Evolutionary conservation across 78 protist genomes (phyloP), one percentile per base, ranked within the genome.

Genomic region (Salpingoeca rosetta): DNA sequence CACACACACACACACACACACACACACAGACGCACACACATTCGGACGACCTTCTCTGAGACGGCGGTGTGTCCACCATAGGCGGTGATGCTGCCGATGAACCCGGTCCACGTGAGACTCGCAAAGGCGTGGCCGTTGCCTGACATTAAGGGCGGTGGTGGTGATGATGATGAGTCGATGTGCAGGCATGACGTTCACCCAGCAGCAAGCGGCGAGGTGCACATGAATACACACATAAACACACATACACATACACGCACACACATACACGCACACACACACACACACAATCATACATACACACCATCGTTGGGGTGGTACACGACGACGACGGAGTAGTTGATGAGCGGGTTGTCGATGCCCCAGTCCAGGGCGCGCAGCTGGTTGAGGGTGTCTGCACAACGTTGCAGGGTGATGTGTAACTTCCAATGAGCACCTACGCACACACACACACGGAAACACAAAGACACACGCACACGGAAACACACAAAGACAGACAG

Each of bases 351-450:
- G 76, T 85, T 76, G 39, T 88, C 86, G 12, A 81, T 74, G 10
- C 80, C 90, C 84, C 89, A 91, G 85, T 91, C 93, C 45, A 91
- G 84, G 7, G 93, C 93, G 35, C 93, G 85, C 37, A 91, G 65
- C 75, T 91, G 93, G 36, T 80, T 41, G 31, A 91, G 76, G 25
- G 82, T 84, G 81, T n/a, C n/a, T n/a, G n/a, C n/a, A n/a, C n/a
- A n/a, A n/a, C n/a, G n/a, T n/a, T n/a, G n/a, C n/a, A n/a, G n/a
- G n/a, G n/a, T n/a, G n/a, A n/a, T n/a, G n/a, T n/a, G n/a, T n/a
- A n/a, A n/a, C n/a, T n/a, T n/a, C n/a, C n/a, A n/a, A n/a, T n/a
- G n/a, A n/a, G n/a, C n/a, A n/a, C n/a, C n/a, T n/a, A n/a, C n/a
- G n/a, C n/a, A n/a, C n/a, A n/a, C n/a, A n/a, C n/a, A n/a, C n/a